Evolutionary conservation across 2,329 filamentous ascomycete genomes (phyloP), one percentile per base, ranked within the genome.

Genomic region (Chalaropsis thielavioides): DNA sequence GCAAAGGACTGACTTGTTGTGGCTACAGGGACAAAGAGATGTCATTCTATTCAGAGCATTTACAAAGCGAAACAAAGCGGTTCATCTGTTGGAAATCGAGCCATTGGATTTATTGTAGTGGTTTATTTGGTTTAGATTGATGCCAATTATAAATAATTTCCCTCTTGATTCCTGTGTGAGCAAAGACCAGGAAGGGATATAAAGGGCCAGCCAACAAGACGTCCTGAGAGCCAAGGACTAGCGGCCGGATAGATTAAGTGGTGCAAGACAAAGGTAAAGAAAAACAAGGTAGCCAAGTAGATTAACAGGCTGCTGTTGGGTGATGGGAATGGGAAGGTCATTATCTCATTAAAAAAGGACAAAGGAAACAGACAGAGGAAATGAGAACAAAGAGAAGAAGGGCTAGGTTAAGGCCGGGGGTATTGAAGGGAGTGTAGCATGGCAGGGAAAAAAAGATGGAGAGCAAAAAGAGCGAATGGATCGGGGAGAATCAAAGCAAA

Each of bases 261-360:
- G 13, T 31, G 51, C 5, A 63, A 31, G 22, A 58, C 31, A 63
- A 51, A 43, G 27, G n/a, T 17, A 15, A 49, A 54, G 51, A 38
- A 54, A 51, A 38, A 41, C 35, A 40, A 31, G n/a, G n/a, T 40
- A 27, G 54, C 8, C 19, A 64, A 38, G 22, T 22, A 8, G n/a
- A 63, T 46, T 31, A 51, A 63, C 61, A 35, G 24, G 13, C 1
- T 31, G 31, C 11, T 31, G n/a, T 38, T 22, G 58, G 22, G 17
- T 13, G 31, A 31, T 31, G 38, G 19, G n/a, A 31, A 43, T 22
- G 51, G 38, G 31, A 3, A 40, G 38, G 35, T 59, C 54, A 40
- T 64, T 35, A 61, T 24, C 19, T 61, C 46, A 58, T 63, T 22
- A 58, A 43, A 56, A 61, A 46, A 60, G 31, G 38, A 59, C 22